phyloP scores from a whole-genome alignment of 768 basidiomycete species.

The Saitozyma sp. region DNA sequence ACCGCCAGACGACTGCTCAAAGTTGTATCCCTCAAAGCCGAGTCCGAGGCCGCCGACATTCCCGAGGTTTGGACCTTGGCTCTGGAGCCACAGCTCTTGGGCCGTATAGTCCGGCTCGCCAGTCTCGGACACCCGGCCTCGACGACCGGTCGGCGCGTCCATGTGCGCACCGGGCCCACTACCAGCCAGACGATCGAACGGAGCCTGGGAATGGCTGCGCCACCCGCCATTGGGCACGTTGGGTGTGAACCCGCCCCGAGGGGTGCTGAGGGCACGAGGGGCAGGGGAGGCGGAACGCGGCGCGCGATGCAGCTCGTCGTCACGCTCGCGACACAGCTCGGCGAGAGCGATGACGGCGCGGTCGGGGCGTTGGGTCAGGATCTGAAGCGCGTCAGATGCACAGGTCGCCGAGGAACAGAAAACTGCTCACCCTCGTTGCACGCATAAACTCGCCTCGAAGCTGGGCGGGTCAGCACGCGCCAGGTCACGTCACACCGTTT shows the following conservation, averaged over 20 bases:
- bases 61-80: slow-evolving; percentile 46
- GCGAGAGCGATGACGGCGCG: slow-evolving; percentile 78
- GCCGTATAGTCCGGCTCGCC: slow-evolving; percentile 22
- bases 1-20: slow-evolving; percentile 11
- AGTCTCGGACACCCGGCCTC: slow-evolving; percentile 24
- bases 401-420: not conserved
- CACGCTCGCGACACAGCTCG: slow-evolving; percentile 87
- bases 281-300: slow-evolving; percentile 51
- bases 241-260: slow-evolving; percentile 30
- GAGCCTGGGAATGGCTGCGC: slow-evolving; percentile 43
- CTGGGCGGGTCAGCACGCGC: slow-evolving; percentile 54
- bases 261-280: slow-evolving; percentile 37
- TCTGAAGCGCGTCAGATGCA: slow-evolving; percentile 54
- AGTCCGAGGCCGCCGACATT: slow-evolving; percentile 33
- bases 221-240: slow-evolving; percentile 32
- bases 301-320: slow-evolving; percentile 55
- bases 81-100: slow-evolving; percentile 50
- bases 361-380: slow-evolving; percentile 75
- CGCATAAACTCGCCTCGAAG: slow-evolving; percentile 99
- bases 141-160: slow-evolving; percentile 27
- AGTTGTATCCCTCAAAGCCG: slow-evolving; percentile 26
- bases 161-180: slow-evolving; percentile 14
- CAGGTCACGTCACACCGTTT: not conserved
- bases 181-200: slow-evolving; percentile 41
- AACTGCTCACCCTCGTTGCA: slow-evolving; percentile 59